Evolutionary conservation across 768 basidiomycete genomes (phyloP), one percentile per base, ranked within the genome.

Genomic region (Pholiota conissans): DNA sequence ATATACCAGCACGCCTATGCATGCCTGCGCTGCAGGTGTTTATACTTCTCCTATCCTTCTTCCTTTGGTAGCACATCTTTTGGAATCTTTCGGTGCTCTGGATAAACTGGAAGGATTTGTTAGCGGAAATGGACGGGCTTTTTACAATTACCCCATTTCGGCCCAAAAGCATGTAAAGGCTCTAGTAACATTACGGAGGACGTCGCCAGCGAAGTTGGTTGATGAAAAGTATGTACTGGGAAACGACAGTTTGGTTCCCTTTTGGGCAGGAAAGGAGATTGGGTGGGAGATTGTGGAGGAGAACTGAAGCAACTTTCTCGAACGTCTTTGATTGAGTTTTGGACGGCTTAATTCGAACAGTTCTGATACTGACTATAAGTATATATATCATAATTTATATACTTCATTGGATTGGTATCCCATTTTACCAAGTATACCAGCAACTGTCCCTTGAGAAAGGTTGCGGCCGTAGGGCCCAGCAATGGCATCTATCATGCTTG

Each of bases 31-130:
- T 1, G 97, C 97, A 9, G 97, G 97, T 0, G 86, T 98, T 52
- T 98, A 98, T 72, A 98, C 97, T 1, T 93, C 91, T 3, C 90
- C 95, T 4, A 88, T 96, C 63, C 79, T 99, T 18, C 80, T 99
- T 14, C 95, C 97, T 2, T 80, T 98, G 13, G 85, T 91, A 0
- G 95, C 96, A 0, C 87, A 95, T 61, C 76, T 97, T 28, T 78
- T 98, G 34, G 93, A 94, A 59, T 87, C 90, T 5, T 93, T 94
- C 59, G 90, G 85, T 16, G 94, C 95, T 29, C 73, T 98, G 48
- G 89, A 95, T 61, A 84, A 81, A 67, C 77, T 99, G 7, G 81
- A 87, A 64, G 85, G 81, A 0, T 99, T 97, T 67, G 91, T 86
- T 48, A 90, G 91, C 68, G 71, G 67, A 7, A 79, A 89, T 65